Evolutionary conservation across 176 grass and related monocot species (phyloP).

Genomic region (Echinochloa phyllopogon): DNA sequence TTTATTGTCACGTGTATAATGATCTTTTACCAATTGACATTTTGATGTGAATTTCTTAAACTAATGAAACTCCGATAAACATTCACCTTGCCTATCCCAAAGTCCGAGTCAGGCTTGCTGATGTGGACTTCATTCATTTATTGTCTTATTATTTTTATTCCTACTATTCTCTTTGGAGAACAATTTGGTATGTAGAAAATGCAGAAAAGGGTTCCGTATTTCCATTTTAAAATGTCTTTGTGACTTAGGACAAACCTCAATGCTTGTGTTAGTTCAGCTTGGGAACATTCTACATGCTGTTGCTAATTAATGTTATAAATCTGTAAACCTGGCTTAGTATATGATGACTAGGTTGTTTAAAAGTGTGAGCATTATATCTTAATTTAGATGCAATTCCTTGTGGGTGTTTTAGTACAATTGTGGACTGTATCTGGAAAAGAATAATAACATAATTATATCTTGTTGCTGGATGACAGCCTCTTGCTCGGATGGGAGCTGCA

Average conservation of each 20-base stretch:
- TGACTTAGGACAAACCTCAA: background rate
- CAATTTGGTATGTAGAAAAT: background rate
- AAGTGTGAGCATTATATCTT: slow-evolving; percentile 4
- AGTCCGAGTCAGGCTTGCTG: slow-evolving; percentile 28
- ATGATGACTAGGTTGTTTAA: slow-evolving; percentile 9
- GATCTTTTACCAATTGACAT: background rate
- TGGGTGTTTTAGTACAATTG: background rate
- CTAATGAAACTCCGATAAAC: background rate
- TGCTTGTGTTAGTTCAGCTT: background rate
- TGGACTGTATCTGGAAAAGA: background rate
- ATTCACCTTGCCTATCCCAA: background rate
- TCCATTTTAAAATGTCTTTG: background rate
- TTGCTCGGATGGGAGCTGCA: slow-evolving; percentile 85
- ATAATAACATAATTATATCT: slow-evolving; percentile 4
- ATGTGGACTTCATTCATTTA: slow-evolving; percentile 2
- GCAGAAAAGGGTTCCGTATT: background rate
- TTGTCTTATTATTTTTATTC: background rate
- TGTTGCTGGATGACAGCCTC: slow-evolving; percentile 59
- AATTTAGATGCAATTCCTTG: background rate
- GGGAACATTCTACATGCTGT: background rate
- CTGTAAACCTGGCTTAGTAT: background rate
- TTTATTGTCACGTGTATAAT: background rate
- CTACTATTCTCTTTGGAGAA: background rate
- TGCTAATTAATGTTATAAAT: slow-evolving; percentile 12
- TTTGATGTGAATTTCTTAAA: slow-evolving; percentile 13